Evolutionary conservation across 2,329 filamentous ascomycete genomes (phyloP).

Genomic region (Metarhizium brunneum): DNA sequence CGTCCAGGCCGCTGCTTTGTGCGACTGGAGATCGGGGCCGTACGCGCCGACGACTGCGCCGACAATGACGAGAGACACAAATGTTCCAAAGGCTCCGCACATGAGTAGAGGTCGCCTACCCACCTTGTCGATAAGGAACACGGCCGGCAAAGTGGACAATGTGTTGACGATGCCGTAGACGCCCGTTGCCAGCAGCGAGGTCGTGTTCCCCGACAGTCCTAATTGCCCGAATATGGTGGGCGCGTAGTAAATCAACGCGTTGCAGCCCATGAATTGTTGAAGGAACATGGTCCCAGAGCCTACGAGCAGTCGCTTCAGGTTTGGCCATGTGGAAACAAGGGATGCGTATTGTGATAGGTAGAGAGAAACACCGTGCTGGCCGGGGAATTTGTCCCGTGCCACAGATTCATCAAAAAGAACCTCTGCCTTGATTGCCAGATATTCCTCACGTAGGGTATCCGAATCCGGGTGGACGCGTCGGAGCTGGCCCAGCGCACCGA

Average conservation of each 20-base stretch:
- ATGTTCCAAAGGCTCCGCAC: slow-evolving; percentile 53
- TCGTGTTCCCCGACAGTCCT: slow-evolving; percentile 31
- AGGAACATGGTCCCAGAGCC: slow-evolving; percentile 48
- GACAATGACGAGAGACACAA: slow-evolving; percentile 45
- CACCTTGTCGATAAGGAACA: slow-evolving; percentile 43
- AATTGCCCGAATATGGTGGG: slow-evolving; percentile 35
- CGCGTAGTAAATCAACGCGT: slow-evolving; percentile 39
- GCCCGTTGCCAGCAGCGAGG: slow-evolving; percentile 43
- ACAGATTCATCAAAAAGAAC: slow-evolving; percentile 24
- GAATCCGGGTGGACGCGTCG: slow-evolving; percentile 23
- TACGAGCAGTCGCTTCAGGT: slow-evolving; percentile 37
- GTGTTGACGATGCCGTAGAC: slow-evolving; percentile 49
- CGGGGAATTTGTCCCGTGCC: slow-evolving; percentile 18
- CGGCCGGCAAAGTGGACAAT: slow-evolving; percentile 29
- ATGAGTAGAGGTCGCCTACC: slow-evolving; percentile 57
- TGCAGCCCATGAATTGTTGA: slow-evolving; percentile 39
- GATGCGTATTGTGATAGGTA: slow-evolving; percentile 21
- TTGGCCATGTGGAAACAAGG: slow-evolving; percentile 19
- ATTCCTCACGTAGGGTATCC: slow-evolving; percentile 20
- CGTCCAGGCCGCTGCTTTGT: slow-evolving; percentile 35
- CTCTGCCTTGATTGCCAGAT: slow-evolving; percentile 27
- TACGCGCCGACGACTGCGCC: slow-evolving; percentile 39
- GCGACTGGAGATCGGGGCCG: slow-evolving; percentile 18
- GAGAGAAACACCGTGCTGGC: slow-evolving; percentile 18
- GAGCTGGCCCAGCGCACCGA: slow-evolving; percentile 20